A percentile compares a stretch with the other conserved stretches of the same genome.
These are phyloP conservation scores for Cyanidioschyzon merolae DNA, from an alignment of 23 red algal genomes.

Conservation along the genomic window DNA sequence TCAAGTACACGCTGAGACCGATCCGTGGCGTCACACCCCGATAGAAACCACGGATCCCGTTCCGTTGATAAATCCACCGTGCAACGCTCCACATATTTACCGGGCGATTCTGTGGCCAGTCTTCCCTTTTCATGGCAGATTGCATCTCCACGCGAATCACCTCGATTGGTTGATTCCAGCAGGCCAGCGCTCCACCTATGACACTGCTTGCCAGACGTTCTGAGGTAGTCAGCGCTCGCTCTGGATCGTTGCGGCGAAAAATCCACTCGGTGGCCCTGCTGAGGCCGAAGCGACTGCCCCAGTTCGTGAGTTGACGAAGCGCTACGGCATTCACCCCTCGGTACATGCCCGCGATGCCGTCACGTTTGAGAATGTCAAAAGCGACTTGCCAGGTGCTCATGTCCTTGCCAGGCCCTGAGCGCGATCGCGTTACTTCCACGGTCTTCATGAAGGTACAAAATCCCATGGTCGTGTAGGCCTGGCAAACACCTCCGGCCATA, in stretches of 20 bases:
- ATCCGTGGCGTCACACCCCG: constrained; percentile 63
- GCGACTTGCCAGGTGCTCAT: constrained; percentile 19
- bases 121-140: constrained; percentile 23
- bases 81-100: constrained; percentile 47
- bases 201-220: constrained; percentile 52
- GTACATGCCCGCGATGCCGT: constrained; percentile 70
- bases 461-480: constrained; percentile 86
- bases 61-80: constrained; percentile 54
- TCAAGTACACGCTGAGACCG: constrained; percentile 67
- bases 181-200: constrained; percentile 61
- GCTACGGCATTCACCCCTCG: constrained; percentile 77
- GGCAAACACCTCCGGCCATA: constrained; percentile 70
- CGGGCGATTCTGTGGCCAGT: background rate
- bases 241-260: constrained; percentile 38
- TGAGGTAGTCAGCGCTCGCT: constrained; percentile 26
- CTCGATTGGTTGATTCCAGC: constrained; percentile 96
- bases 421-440: constrained; percentile 58
- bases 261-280: constrained; percentile 40
- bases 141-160: constrained; percentile 91
- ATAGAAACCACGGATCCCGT: constrained; percentile 75
- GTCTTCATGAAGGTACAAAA: constrained; percentile 87
- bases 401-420: constrained; percentile 22
- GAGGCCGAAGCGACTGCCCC: constrained; percentile 79
- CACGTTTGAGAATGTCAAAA: constrained; percentile 37
- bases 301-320: constrained; percentile 87